A percentile compares a stretch with the other conserved stretches of the same genome.
Evolutionary conservation across 2,329 filamentous ascomycete species (phyloP).

Genomic region (Ampelomyces quisqualis): DNA sequence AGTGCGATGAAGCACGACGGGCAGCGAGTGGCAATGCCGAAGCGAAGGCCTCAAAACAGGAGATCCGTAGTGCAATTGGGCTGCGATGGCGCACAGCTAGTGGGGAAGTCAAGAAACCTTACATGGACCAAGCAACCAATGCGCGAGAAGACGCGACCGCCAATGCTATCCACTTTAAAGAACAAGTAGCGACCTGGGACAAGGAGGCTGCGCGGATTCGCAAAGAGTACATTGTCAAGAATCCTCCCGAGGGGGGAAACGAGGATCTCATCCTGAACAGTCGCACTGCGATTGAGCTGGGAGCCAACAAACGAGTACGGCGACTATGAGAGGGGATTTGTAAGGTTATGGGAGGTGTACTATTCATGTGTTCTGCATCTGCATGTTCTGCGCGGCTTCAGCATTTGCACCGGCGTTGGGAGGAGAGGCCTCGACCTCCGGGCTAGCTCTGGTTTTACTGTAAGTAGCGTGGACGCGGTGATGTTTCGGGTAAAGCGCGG

Average conservation of each 20-base stretch:
- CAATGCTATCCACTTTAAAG: slow-evolving; percentile 61
- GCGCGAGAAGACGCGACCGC: slow-evolving; percentile 67
- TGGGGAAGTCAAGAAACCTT: slow-evolving; percentile 72
- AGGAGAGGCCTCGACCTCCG: no score
- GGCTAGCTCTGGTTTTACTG: no score
- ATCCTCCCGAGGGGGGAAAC: slow-evolving; percentile 36
- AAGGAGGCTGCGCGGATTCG: slow-evolving; percentile 56
- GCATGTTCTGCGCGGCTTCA: slow-evolving; percentile 20
- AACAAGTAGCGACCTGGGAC: slow-evolving; percentile 71
- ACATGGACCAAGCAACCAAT: slow-evolving; percentile 69
- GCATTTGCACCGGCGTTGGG: slow-evolving; percentile 27
- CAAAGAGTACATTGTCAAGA: slow-evolving; percentile 44
- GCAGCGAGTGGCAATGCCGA: slow-evolving; percentile 64
- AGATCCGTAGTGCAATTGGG: slow-evolving; percentile 81
- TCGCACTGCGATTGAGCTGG: slow-evolving; percentile 43
- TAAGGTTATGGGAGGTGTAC: slow-evolving; percentile 20
- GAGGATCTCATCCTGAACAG: slow-evolving; percentile 36
- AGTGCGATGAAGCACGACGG: slow-evolving; percentile 68
- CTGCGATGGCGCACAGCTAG: slow-evolving; percentile 85
- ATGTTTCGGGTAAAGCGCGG: no score
- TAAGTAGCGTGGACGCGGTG: no score
- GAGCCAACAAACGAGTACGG: slow-evolving; percentile 38
- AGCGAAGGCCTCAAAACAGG: slow-evolving; percentile 66
- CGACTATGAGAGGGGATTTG: slow-evolving; percentile 19
- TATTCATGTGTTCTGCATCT: slow-evolving; percentile 15